Conservation (phyloP, 352 stramenopile species). For the Phytopythium kandeliae region DNA sequence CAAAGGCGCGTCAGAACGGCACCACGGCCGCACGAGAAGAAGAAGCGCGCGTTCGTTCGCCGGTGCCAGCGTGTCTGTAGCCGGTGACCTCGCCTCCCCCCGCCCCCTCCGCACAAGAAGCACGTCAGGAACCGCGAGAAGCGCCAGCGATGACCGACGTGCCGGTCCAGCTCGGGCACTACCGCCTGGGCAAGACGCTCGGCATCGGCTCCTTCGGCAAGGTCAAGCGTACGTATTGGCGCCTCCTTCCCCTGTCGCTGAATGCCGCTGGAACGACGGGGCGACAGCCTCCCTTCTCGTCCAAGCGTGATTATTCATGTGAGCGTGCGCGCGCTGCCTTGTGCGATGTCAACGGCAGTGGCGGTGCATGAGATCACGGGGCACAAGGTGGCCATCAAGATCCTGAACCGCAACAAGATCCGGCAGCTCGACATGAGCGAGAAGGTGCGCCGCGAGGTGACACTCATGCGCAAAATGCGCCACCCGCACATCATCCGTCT, state of each 20-base stretch:
- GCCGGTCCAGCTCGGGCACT: slow-evolving; percentile 95
- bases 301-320: not conserved
- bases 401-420: slow-evolving; percentile 99
- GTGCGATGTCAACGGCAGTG: slow-evolving; percentile 43
- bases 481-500: slow-evolving; percentile 99
- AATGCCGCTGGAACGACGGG: no score
- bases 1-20: slow-evolving; percentile 4
- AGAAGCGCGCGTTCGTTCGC: slow-evolving; percentile 2
- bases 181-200: slow-evolving; percentile 98
- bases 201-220: slow-evolving; percentile 99
- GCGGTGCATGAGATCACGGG: slow-evolving; percentile 97
- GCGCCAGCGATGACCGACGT: slow-evolving; percentile 61
- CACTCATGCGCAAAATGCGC: slow-evolving; percentile 97
- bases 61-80: no score
- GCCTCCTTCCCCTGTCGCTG: no score
- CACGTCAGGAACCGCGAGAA: not conserved
- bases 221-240: slow-evolving; percentile 96
- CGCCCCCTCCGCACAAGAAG: not conserved
- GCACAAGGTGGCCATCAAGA: slow-evolving; percentile 99
- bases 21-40: no score
- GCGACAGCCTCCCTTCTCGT: slow-evolving; percentile 7
- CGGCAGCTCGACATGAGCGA: slow-evolving; percentile 98
- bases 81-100: no score
- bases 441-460: slow-evolving; percentile 99
- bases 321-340: not conserved